These are phyloP conservation scores for Trichosanthes cucumerina DNA, from an alignment of 306 rosid species.

Conservation along the genomic window DNA sequence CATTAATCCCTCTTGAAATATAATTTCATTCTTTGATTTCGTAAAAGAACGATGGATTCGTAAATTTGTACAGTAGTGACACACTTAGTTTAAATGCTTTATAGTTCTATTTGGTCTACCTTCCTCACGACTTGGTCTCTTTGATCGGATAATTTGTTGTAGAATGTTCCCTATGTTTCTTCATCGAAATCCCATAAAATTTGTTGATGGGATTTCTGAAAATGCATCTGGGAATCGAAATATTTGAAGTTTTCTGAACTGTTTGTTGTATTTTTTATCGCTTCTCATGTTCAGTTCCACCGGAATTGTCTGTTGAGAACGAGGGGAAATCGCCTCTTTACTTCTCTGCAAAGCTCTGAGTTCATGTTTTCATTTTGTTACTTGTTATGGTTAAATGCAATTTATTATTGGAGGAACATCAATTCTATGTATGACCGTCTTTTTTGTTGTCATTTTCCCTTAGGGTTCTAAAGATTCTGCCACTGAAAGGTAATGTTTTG, in stretches of 20 bases:
- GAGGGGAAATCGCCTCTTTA: neutral
- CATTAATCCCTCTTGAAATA: neutral
- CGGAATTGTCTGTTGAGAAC: neutral
- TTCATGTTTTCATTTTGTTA: neutral
- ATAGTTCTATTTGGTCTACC: neutral
- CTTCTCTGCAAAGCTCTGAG: neutral
- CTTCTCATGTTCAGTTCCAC: neutral
- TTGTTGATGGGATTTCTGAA: neutral
- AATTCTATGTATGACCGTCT: neutral
- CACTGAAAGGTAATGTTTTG: neutral
- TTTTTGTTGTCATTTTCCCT: neutral
- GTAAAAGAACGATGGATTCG: neutral
- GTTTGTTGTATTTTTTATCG: neutral
- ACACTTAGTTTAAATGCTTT: neutral
- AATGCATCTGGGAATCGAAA: neutral
- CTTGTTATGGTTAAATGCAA: neutral
- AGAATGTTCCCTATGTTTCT: neutral
- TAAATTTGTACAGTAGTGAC: neutral
- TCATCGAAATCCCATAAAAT: neutral
- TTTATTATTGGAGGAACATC: neutral
- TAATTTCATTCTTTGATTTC: neutral
- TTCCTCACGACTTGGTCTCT: neutral
- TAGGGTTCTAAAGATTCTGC: constrained; percentile 6
- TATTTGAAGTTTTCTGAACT: neutral
- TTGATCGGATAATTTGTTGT: neutral